Base-by-base conservation (phyloP, 2,329 filamentous ascomycete species). In the Knoxdaviesia capensis region DNA sequence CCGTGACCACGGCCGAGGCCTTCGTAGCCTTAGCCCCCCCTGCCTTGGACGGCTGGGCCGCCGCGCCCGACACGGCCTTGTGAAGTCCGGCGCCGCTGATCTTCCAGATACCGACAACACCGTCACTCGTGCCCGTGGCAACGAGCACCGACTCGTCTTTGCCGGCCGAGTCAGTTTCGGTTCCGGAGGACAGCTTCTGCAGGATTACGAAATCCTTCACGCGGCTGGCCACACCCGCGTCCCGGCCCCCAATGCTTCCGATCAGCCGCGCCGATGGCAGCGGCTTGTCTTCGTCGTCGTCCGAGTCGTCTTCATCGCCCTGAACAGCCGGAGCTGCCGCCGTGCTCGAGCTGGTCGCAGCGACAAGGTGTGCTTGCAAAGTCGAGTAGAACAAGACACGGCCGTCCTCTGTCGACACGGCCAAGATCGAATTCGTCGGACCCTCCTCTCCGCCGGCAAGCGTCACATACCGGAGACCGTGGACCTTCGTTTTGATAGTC, bases 171-270 rank as follows among this genome's bases (percentile, higher is more conserved):
- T 2, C 20, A 20, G 20, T 20, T 20, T 20, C 20, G 20, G 20
- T 20, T 20, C 20, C 20, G 20, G 20, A 20, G 20, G 20, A 20
- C 20, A 20, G 20, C 35, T 61, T 56, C 41, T 59, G 57, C 40
- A 90, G 51, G 33, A 86, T 60, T 45, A 76, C 71, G 57, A 96
- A 94, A 54, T 94, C 87, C 62, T 96, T 98, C 57, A 96, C 77
- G 41, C 90, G 75, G 7, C 74, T 71, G 3, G 62, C 60, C 40
- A 90, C 69, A 0, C 77, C 79, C 2, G 67, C 69, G 31, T 71
- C 67, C 49, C 72, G 74, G 8, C 87, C 87, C 36, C 87, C 88
- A 7, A 96, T 56, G 51, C 87, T 74, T n/a, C 76, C 83, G 8
- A 90, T 55, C 11, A 80, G 65, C 51, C 74, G 71, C 35, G 80